phyloP scores from a whole-genome alignment of 2,329 filamentous ascomycete species.

The Fusarium keratoplasticum region DNA sequence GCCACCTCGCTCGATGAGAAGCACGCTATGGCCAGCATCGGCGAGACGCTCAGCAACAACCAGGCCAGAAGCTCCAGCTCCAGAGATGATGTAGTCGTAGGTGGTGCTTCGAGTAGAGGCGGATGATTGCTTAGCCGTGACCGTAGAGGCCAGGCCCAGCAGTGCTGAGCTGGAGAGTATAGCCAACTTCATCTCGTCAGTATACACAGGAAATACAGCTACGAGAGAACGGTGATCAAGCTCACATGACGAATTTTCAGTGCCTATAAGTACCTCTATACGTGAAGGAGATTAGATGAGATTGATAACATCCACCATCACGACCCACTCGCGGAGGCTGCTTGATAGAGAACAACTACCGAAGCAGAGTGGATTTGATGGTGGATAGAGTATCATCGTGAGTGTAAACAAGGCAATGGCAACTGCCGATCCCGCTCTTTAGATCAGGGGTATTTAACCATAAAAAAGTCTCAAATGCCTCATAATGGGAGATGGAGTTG shows the following conservation, averaged over 20 bases:
- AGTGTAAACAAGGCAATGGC: neutral
- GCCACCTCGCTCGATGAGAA: constrained; percentile 70
- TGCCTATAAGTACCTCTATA: neutral
- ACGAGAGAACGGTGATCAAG: neutral
- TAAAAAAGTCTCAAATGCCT: constrained; percentile 12
- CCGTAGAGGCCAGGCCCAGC: constrained; percentile 22
- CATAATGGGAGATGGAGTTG: neutral
- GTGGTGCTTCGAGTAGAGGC: constrained; percentile 20
- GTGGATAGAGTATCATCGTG: constrained; percentile 26
- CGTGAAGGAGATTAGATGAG: constrained; percentile 35
- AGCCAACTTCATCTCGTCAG: constrained; percentile 25
- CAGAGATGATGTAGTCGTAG: constrained; percentile 40
- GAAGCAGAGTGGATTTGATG: constrained; percentile 18
- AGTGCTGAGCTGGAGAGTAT: constrained; percentile 15
- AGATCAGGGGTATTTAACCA: neutral
- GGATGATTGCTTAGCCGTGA: constrained; percentile 8
- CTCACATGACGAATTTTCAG: neutral
- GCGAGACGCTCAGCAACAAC: constrained; percentile 58
- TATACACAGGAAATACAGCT: neutral
- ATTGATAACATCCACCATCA: constrained; percentile 30
- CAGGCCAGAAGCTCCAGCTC: constrained; percentile 39
- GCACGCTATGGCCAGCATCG: constrained; percentile 71
- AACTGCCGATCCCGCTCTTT: constrained; percentile 16
- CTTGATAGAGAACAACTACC: constrained; percentile 19
- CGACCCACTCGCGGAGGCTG: constrained; percentile 7